Conservation (phyloP, 352 stramenopile genomes). For the Phytophthora tentaculata region DNA sequence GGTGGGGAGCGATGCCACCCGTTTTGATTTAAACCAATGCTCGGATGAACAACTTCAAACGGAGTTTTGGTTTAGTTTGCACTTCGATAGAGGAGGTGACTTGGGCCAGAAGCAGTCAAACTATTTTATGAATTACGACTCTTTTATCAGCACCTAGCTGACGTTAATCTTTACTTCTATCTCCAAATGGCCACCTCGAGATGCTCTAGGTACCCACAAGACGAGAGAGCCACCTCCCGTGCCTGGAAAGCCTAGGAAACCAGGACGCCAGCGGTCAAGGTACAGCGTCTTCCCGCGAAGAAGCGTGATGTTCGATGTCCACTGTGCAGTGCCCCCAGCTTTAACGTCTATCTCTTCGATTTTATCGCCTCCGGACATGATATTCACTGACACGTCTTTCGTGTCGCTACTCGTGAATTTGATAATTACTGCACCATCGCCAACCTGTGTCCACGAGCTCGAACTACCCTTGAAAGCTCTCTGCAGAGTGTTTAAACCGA, state of each 20-base stretch:
- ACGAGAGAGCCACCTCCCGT: constrained; percentile 62
- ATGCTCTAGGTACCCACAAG: constrained; percentile 51
- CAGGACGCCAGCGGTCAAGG: constrained; percentile 59
- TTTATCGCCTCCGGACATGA: constrained; percentile 41
- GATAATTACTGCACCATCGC: constrained; percentile 36
- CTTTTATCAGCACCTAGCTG: constrained; percentile 34
- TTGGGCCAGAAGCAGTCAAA: no score
- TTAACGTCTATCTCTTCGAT: constrained; percentile 40
- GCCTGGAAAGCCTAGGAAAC: constrained; percentile 51
- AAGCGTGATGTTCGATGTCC: constrained; percentile 30
- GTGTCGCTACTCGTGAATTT: constrained; percentile 46
- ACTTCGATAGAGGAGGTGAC: no score
- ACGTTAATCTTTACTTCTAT: constrained; percentile 49
- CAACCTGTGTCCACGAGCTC: constrained; percentile 38
- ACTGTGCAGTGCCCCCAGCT: constrained; percentile 33
- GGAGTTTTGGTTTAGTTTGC: no score
- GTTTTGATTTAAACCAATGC: no score
- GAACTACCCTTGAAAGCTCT: constrained; percentile 46
- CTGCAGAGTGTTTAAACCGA: constrained; percentile 42
- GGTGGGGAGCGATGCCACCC: no score
- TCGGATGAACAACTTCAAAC: no score
- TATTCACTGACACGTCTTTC: constrained; percentile 46
- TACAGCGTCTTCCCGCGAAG: constrained; percentile 65
- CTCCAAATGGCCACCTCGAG: constrained; percentile 41
- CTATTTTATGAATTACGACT: no score